Evolutionary conservation across 2,329 filamentous ascomycete genomes (phyloP), one percentile per base, ranked within the genome.

Genomic region (Penicillium rolfsii): DNA sequence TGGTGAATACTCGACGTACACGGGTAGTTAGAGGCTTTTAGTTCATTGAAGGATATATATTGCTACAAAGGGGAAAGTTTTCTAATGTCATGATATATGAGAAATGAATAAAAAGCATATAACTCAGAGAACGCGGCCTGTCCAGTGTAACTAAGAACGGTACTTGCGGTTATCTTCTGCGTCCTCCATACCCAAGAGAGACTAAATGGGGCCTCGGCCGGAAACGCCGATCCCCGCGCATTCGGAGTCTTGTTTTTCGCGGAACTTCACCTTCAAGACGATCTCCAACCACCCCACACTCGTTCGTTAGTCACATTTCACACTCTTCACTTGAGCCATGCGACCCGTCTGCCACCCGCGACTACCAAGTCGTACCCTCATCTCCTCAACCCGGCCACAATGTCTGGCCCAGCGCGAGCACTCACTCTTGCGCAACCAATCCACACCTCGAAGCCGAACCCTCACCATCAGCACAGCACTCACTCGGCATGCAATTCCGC

Each of bases 171-270:
- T 14, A 22, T 35, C 6, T 35, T 6, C 28, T 50, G 2, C n/a
- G 46, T 35, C 5, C 28, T 50, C 4, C n/a, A 26, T 35, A 9
- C 28, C 14, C 24, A 54, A 16, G 19, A 22, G 19, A 5, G 22
- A 54, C 33, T 19, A 26, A 43, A 43, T n/a, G 53, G 59, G 52
- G 60, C 57, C 57, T 58, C 59, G 64, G 67, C 57, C 52, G 62
- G 60, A 61, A 59, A 64, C 63, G 55, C 66, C 62, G 65, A 59
- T 61, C 64, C 43, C 48, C 22, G 52, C 33, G 24, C 48, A 53
- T 58, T 28, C 22, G n/a, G 24, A 7, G n/a, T 19, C 22, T 43
- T 40, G 19, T 55, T 24, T 49, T 41, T 43, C 19, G 38, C 50
- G 24, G 30, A n/a, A 38, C 53, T 40, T 40, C 12, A 36, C 36